Evolutionary conservation across 176 grass and related monocot genomes (phyloP).

Genomic region (Oryza longistaminata): DNA sequence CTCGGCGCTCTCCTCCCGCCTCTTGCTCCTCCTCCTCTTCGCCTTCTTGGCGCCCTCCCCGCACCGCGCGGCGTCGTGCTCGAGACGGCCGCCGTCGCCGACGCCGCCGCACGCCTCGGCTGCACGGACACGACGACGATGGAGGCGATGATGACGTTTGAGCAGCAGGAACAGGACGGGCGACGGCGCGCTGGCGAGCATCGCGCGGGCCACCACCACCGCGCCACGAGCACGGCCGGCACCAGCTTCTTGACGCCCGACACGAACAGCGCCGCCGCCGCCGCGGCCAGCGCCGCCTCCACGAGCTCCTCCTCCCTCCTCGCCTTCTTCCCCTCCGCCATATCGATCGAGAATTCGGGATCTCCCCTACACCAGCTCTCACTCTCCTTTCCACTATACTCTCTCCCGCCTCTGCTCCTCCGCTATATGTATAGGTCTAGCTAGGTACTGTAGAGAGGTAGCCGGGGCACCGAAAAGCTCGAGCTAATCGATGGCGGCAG

Average conservation of each 20-base stretch:
- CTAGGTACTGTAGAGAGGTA: too few species aligned
- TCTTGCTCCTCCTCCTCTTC: constrained; percentile 41
- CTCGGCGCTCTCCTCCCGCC: neutral
- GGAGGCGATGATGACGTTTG: constrained; percentile 85
- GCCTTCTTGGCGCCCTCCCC: constrained; percentile 32
- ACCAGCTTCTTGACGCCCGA: constrained; percentile 76
- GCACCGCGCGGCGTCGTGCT: neutral
- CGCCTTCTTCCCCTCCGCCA: constrained; percentile 52
- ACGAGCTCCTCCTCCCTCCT: constrained; percentile 70
- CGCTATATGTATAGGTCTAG: constrained; percentile 17
- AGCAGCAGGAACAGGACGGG: constrained; percentile 76
- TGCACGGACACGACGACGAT: constrained; percentile 71
- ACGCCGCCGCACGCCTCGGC: neutral
- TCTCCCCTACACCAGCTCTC: neutral
- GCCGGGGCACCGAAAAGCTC: constrained; percentile 12
- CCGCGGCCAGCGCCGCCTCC: constrained; percentile 69
- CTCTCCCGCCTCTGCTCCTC: neutral
- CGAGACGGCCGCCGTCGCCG: neutral
- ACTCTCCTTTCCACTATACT: neutral
- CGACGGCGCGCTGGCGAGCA: constrained; percentile 49
- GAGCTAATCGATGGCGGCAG: constrained; percentile 30
- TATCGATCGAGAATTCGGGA: constrained; percentile 16
- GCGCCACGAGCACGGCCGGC: constrained; percentile 32
- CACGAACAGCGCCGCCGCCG: constrained; percentile 62
- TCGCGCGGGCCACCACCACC: constrained; percentile 41